Conservation (phyloP, 2,329 filamentous ascomycete genomes). For the Alternaria triticina region DNA sequence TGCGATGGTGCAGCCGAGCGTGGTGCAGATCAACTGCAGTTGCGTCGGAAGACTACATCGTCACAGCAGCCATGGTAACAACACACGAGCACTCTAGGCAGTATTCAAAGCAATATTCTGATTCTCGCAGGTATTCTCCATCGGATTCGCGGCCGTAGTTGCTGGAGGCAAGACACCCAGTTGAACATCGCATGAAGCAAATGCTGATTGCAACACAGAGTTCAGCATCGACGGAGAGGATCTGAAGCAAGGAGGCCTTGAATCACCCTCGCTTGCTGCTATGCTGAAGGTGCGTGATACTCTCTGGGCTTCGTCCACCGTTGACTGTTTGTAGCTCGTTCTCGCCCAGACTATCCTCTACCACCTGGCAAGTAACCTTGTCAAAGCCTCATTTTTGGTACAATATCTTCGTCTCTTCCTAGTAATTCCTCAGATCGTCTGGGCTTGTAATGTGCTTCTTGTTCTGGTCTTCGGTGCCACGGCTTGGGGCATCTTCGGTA, state of each 20-base stretch:
- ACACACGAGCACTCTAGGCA: background rate
- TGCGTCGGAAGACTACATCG: constrained; percentile 34
- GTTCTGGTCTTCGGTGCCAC: constrained; percentile 23
- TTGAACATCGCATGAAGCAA: background rate
- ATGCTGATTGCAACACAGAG: constrained; percentile 12
- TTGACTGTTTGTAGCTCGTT: constrained; percentile 30
- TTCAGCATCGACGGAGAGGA: constrained; percentile 5
- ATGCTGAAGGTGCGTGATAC: constrained; percentile 12
- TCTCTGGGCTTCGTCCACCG: background rate
- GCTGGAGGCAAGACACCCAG: constrained; percentile 24
- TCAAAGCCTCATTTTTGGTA: constrained; percentile 41
- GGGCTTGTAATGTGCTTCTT: constrained; percentile 24
- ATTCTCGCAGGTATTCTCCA: constrained; percentile 31
- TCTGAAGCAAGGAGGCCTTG: background rate
- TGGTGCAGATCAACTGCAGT: constrained; percentile 17
- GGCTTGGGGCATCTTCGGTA: constrained; percentile 36
- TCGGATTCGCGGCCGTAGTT: constrained; percentile 34
- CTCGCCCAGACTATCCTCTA: constrained; percentile 41
- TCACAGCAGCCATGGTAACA: constrained; percentile 36
- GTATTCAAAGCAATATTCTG: background rate
- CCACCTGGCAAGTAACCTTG: constrained; percentile 39
- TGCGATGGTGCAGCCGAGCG: constrained; percentile 39
- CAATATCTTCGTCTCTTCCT: constrained; percentile 42
- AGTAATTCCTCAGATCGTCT: constrained; percentile 5
- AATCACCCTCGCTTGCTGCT: constrained; percentile 6